These are phyloP conservation scores for Sanghuangporus sanghuang DNA, from an alignment of 1,284 basidiomycete species.

Conservation along the genomic window DNA sequence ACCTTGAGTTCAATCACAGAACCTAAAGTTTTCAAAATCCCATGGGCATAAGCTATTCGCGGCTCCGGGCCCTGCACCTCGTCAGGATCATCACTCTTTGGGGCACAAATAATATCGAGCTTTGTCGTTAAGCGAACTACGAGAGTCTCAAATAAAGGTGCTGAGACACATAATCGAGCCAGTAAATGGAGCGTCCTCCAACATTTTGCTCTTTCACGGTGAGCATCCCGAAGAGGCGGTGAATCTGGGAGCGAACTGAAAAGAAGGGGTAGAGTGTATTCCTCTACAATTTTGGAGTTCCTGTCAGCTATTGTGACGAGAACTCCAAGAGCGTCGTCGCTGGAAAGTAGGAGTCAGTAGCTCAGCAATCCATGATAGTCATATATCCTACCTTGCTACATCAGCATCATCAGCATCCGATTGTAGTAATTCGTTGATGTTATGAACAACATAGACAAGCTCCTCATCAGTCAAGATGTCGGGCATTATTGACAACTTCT, in stretches of 20 bases:
- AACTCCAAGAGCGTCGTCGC: conserved; percentile 64
- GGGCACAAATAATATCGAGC: conserved; percentile 67
- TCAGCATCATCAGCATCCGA: conserved; percentile 50
- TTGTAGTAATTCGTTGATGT: conserved; percentile 67
- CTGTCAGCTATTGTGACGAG: conserved; percentile 62
- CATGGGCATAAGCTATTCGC: conserved; percentile 74
- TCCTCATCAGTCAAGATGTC: conserved; percentile 68
- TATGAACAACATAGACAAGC: conserved; percentile 73
- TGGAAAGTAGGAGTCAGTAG: conserved; percentile 27
- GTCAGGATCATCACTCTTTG: conserved; percentile 21
- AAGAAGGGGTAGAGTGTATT: conserved; percentile 76
- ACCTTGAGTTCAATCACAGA: conserved; percentile 67
- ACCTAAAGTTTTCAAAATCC: conserved; percentile 68
- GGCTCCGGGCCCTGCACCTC: conserved; percentile 41
- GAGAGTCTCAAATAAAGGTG: conserved; percentile 81
- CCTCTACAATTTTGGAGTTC: conserved; percentile 64
- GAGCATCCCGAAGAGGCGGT: conserved; percentile 54
- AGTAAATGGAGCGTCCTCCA: conserved; percentile 72
- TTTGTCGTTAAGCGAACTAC: conserved; percentile 78
- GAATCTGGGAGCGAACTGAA: conserved; percentile 69
- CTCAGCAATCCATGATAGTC: not conserved
- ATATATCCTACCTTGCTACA: conserved; percentile 44
- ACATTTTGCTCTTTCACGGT: conserved; percentile 52
- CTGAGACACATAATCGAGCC: conserved; percentile 68
- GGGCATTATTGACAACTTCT: conserved; percentile 58